Evolutionary conservation across 106 monocot species (phyloP), one percentile per base, ranked within the genome.

Genomic region (Phalaenopsis aphrodite): DNA sequence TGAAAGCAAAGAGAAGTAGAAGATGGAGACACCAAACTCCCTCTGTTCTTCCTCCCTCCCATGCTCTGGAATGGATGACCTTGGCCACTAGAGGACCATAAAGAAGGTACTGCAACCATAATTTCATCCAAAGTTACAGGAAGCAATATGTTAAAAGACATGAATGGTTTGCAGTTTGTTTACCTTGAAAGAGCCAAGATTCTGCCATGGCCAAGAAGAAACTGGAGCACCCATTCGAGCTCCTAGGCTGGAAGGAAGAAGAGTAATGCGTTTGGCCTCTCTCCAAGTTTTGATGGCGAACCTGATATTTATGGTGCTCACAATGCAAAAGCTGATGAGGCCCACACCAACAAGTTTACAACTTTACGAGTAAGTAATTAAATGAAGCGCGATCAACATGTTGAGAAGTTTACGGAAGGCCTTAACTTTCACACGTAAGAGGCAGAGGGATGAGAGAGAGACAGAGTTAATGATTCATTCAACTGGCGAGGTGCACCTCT

Each of bases 31-130:
- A 86, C 92, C 92, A 94, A 55, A 75, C 71, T 65, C 55, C 19
- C 21, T 42, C 76, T 41, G 9, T 41, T 5, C 16, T 24, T 42
- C 5, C 76, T 76, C 36, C 80, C 55, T 85, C 87, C 88, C 87
- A 92, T 79, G 88, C 65, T 86, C 64, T 85, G 36, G 92, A 79
- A 37, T 85, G 39, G 4, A 90, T 64, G 2, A 81, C 85, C 80
- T 94, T 89, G 14, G 86, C 94, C 41, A 92, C 76, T 6, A 97
- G 81, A 30, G 97, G 97, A 0, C 85, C 94, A 69, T 92, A 97
- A 18, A 97, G 77, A 3, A 94, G 56, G 77, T 97, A 97, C 97
- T 97, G 87, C 88, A 85, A 69, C 41, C 47, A 77, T 55, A 78
- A 39, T 7, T 41, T 46, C 68, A 39, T 76, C 17, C 43, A 23